Conservation (phyloP, 805 yeast genomes). For the Candida ascalaphidarum region DNA sequence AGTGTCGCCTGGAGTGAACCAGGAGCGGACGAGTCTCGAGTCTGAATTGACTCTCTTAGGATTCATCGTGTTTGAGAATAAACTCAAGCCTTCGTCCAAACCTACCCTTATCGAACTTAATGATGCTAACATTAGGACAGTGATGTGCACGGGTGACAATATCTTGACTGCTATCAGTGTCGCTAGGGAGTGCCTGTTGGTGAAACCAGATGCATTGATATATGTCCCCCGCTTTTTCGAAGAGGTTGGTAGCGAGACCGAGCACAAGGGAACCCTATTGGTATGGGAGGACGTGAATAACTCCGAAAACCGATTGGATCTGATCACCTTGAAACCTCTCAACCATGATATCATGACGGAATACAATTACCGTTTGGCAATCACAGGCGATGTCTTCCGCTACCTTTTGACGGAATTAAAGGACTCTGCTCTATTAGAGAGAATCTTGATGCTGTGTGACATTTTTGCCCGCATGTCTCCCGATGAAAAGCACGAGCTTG, state of each 20-base stretch:
- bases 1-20: conserved; percentile 1
- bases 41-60: conserved; percentile 68
- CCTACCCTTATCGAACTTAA: conserved; percentile 50
- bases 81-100: conserved; percentile 64
- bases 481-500: conserved; percentile 95
- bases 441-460: conserved; percentile 60
- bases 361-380: conserved; percentile 55
- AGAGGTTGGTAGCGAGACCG: conserved; percentile 8
- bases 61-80: conserved; percentile 87
- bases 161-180: conserved; percentile 92
- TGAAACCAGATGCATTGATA: conserved; percentile 30
- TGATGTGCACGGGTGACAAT: conserved; percentile 98
- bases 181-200: conserved; percentile 71
- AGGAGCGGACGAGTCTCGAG: conserved; percentile 59
- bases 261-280: conserved; percentile 28
- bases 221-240: conserved; percentile 53
- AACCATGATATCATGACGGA: conserved; percentile 11
- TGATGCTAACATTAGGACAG: conserved; percentile 67
- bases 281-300: conserved; percentile 67
- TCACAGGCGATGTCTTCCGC: conserved; percentile 90
- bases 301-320: conserved; percentile 49
- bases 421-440: conserved; percentile 32
- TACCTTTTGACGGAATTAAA: conserved; percentile 54
- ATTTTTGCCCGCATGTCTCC: conserved; percentile 98
- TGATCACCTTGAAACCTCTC: conserved; percentile 49